Conservation (phyloP, 2,329 filamentous ascomycete species). For the Chaetomiaceae sp. region DNA sequence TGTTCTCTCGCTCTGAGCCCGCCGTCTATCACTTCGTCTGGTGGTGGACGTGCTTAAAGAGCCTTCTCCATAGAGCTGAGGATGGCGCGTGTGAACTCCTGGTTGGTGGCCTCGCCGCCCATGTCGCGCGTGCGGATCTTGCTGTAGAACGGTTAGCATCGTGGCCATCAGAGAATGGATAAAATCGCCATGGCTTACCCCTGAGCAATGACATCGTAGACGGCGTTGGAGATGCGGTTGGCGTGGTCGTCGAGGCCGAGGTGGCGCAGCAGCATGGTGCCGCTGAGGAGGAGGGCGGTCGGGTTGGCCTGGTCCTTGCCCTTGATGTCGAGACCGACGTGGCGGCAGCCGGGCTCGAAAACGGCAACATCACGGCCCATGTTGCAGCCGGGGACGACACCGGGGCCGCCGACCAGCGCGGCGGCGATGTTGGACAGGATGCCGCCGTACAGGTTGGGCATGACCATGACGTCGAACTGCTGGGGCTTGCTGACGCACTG, state of each 20-base stretch:
- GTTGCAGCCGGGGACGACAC: conserved; percentile 97
- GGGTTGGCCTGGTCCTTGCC: conserved; percentile 99
- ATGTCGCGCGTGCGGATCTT: conserved; percentile 89
- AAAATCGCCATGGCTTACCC: conserved; percentile 52
- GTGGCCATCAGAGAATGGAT: not conserved
- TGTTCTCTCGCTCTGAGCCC: no score
- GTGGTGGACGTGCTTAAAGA: conserved; percentile 15
- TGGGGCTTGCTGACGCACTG: conserved; percentile 94
- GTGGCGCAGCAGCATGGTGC: conserved; percentile 95
- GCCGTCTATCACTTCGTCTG: conserved; percentile 1
- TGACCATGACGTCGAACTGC: conserved; percentile 99
- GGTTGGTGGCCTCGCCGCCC: conserved; percentile 82
- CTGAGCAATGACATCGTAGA: conserved; percentile 74
- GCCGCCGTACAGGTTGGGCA: conserved; percentile 98
- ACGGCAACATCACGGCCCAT: conserved; percentile 98
- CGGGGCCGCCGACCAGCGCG: conserved; percentile 91
- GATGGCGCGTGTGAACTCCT: conserved; percentile 92
- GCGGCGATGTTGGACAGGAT: conserved; percentile 99
- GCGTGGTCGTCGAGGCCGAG: conserved; percentile 96
- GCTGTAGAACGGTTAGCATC: conserved; percentile 48
- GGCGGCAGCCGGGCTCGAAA: conserved; percentile 97
- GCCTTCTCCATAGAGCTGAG: conserved; percentile 84
- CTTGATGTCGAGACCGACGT: conserved; percentile 99
- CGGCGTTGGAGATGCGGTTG: conserved; percentile 90
- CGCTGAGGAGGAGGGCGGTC: conserved; percentile 88